These are phyloP conservation scores for Extremus antarcticus DNA, from an alignment of 495 filamentous ascomycete genomes.

Conservation along the genomic window DNA sequence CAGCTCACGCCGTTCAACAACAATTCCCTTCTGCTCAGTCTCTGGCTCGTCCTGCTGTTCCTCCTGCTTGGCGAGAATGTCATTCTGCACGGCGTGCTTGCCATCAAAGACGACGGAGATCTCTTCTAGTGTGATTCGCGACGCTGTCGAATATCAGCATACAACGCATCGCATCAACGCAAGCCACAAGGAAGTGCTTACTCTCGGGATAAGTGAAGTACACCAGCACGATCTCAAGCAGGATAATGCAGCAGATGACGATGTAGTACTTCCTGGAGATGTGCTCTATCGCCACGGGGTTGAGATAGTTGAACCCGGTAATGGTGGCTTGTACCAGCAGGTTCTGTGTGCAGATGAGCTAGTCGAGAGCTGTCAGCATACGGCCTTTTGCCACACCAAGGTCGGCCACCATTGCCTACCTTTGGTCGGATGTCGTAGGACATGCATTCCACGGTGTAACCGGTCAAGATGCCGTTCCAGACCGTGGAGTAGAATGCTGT, in stretches of 20 bases:
- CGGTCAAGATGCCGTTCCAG: constrained; percentile 13
- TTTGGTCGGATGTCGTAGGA: constrained; percentile 2
- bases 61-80: not conserved
- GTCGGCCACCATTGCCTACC: too few relatives aligned
- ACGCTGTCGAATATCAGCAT: not conserved
- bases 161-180: not conserved
- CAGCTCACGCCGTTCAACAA: constrained; percentile 5
- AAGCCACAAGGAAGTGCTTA: not conserved
- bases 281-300: constrained; percentile 9
- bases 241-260: constrained; percentile 6
- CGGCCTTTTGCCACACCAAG: too few relatives aligned
- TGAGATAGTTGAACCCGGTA: constrained; percentile 13
- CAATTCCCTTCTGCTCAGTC: not conserved
- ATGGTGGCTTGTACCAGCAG: constrained; percentile 9
- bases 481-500: constrained; percentile 5
- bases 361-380: too few relatives aligned
- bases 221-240: constrained; percentile 4
- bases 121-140: constrained; percentile 9
- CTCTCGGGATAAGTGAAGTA: constrained; percentile 15
- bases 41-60: not conserved
- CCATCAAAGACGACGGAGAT: constrained; percentile 13
- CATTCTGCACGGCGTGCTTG: constrained; percentile 8
- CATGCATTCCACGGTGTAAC: constrained; percentile 13
- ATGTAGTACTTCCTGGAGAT: constrained; percentile 16
- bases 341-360: constrained; percentile 10